Base-by-base conservation (phyloP, 805 yeast species). In the Ogataea nitratoaversa region DNA sequence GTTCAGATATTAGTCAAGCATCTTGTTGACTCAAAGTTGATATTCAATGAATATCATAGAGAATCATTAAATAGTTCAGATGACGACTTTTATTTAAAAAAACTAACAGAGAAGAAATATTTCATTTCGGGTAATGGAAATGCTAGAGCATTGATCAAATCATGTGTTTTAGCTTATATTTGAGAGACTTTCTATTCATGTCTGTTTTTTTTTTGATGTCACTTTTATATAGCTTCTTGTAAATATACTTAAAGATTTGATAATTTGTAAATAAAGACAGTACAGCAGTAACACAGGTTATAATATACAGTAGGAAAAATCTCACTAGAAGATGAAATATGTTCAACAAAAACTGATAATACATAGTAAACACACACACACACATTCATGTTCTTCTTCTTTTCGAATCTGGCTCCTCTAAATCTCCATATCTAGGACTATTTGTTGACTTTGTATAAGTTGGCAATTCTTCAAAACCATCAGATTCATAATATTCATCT, bases 81-180 rank as follows among this genome's bases (percentile, higher is more conserved):
- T 17, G 34, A 44, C 28, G 53, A 49, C 12, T 47, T 36, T 20
- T 50, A 52, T 19, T 32, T 56, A 19, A 68, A 67, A 14, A 63
- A 62, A 41, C 56, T 76, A 36, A 59, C 67, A 1, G 62, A 68
- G 24, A 74, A 76, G 49, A 74, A 73, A 53, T 79, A 74, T 53
- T 63, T 78, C 31, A 40, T 74, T 28, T 70, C 78, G 46, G 87
- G 87, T 27, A 78, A 76, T 53, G 89, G 89, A 49, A 82, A 80
- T 53, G 81, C 86, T 34, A 65, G 74, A 43, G 71, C 69, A 37
- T 54, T 79, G 27, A 49, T 75, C 39, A 71, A 67, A 40, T 54
- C 70, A 14, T 67, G 71, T 47, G 54, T 67, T 29, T 41, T 67
- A 36, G 48, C 56, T 20, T 65, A 62, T 45, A 57, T 57, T 37